A percentile compares a stretch with the other conserved stretches of the same genome.
Evolutionary conservation across 306 rosid genomes (phyloP).

Genomic region (Ormosia semicastrata): DNA sequence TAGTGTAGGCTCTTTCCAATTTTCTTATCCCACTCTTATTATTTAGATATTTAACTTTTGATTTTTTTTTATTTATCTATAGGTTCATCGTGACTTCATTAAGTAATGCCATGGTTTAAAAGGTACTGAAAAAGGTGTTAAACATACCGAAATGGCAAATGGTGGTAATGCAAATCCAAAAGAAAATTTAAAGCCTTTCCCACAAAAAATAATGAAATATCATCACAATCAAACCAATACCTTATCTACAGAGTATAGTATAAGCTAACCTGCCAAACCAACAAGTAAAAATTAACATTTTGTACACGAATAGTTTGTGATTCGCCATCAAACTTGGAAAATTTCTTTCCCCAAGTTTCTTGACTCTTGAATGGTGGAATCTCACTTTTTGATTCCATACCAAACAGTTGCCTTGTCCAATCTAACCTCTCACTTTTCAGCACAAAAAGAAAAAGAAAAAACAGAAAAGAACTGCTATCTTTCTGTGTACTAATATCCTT

Average conservation of each 20-base stretch:
- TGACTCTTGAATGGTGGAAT: slow-evolving; percentile 24
- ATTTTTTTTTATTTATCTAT: too few relatives aligned
- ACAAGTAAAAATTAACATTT: slow-evolving; percentile 29
- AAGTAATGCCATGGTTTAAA: too few relatives aligned
- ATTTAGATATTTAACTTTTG: too few relatives aligned
- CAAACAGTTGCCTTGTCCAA: neutral
- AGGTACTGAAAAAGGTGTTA: too few relatives aligned
- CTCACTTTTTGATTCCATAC: slow-evolving; percentile 25
- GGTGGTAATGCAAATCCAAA: slow-evolving; percentile 27
- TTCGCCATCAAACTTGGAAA: slow-evolving; percentile 2
- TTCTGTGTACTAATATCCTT: slow-evolving; percentile 16
- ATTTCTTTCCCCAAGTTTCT: slow-evolving; percentile 12
- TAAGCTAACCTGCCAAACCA: slow-evolving; percentile 39
- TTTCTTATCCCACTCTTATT: too few relatives aligned
- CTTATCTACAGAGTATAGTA: slow-evolving; percentile 36
- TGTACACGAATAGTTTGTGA: slow-evolving; percentile 30
- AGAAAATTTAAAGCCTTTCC: neutral
- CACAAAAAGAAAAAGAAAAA: neutral
- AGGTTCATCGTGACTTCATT: too few relatives aligned
- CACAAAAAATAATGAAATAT: slow-evolving; percentile 17
- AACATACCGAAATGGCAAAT: slow-evolving; percentile 7
- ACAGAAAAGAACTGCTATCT: neutral
- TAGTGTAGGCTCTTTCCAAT: too few relatives aligned
- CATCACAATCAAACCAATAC: slow-evolving; percentile 27
- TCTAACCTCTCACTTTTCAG: slow-evolving; percentile 9